These are phyloP conservation scores for Candida sojae DNA, from an alignment of 1,139 yeast genomes.

Conservation along the genomic window DNA sequence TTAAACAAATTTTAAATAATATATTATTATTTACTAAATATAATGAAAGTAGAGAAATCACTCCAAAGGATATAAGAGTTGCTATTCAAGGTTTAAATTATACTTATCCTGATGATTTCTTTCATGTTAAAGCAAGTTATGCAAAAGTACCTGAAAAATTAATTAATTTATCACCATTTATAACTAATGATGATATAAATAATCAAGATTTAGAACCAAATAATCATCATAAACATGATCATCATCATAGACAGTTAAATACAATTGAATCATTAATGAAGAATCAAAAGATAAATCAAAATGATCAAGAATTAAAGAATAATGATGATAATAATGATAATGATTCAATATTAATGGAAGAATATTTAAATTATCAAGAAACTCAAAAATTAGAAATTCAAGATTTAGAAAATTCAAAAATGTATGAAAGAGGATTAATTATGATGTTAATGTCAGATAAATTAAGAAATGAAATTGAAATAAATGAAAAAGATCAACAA, in stretches of 20 bases:
- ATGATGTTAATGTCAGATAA: conserved; percentile 12
- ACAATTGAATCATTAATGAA: neutral
- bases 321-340: neutral
- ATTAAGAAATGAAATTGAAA: conserved; percentile 2
- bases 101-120: neutral
- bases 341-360: neutral
- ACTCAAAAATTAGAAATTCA: conserved; percentile 15
- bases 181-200: neutral
- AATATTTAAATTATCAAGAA: conserved; percentile 10
- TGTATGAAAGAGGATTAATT: conserved; percentile 21
- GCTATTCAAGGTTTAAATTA: conserved; percentile 3
- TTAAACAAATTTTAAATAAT: conserved; percentile 5
- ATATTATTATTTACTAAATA: neutral
- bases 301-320: neutral
- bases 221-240: too few species aligned
- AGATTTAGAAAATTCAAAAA: conserved; percentile 17
- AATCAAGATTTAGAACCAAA: too few species aligned
- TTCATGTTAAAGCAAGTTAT: neutral
- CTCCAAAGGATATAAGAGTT: neutral
- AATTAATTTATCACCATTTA: neutral
- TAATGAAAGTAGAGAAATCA: neutral
- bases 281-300: neutral
- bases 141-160: neutral
- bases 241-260: neutral
- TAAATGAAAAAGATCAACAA: conserved; percentile 7